Conservation (phyloP, 345 rosid genomes). For the Gossypium raimondii region DNA sequence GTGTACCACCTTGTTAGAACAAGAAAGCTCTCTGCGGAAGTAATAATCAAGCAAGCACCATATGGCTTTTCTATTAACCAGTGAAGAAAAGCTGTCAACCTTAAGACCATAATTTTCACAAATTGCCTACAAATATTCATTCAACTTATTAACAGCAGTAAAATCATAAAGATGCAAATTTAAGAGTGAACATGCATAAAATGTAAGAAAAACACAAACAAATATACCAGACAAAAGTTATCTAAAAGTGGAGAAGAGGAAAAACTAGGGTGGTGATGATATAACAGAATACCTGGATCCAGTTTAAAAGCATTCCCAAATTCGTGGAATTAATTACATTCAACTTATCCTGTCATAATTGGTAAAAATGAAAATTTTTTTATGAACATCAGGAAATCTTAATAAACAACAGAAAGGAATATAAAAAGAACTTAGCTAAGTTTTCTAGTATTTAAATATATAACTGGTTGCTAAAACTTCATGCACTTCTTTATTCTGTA, state of each 20-base stretch:
- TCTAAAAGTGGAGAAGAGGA: not conserved
- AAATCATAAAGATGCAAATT: not conserved
- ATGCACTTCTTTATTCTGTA: not conserved
- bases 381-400: not conserved
- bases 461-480: not conserved
- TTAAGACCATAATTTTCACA: slow-evolving; percentile 49
- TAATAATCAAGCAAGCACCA: slow-evolving; percentile 96
- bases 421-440: slow-evolving; percentile 5
- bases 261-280: not conserved
- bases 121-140: slow-evolving; percentile 49
- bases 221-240: not conserved
- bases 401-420: not conserved
- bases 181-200: not conserved
- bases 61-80: slow-evolving; percentile 81
- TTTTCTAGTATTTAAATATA: not conserved
- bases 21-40: slow-evolving; percentile 69
- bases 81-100: slow-evolving; percentile 46
- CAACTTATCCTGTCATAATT: slow-evolving; percentile 35
- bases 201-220: not conserved
- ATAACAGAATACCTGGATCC: slow-evolving; percentile 64
- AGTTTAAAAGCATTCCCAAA: slow-evolving; percentile 59
- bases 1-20: slow-evolving; percentile 44
- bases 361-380: not conserved
- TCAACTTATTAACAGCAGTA: slow-evolving; percentile 3
- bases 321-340: slow-evolving; percentile 28